Evolutionary conservation across 208 protist species (phyloP), one percentile per base, ranked within the genome.

Genomic region (Leishmania martiniquensis): DNA sequence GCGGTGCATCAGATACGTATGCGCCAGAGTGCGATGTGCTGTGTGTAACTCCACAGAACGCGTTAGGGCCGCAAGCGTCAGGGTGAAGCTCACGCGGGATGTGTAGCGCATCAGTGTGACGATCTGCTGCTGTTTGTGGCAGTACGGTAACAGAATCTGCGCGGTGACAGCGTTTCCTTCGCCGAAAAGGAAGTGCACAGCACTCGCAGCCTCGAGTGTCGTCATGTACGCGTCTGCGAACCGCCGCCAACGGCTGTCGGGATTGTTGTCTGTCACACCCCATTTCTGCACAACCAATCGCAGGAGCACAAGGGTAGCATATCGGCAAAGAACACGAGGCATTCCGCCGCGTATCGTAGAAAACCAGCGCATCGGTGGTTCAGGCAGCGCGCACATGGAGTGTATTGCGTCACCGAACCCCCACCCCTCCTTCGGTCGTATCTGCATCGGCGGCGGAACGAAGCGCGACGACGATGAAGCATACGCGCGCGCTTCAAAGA

Each of bases 51-150:
- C 32, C 29, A 81, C 42, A 1, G 83, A 22, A 13, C 62, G 57
- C 52, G 22, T 55, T n/a, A 87, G 73, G 0, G 77, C 82, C 59
- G 62, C 70, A 10, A 93, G 76, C 1, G 82, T 62, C n/a, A 82
- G 7, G 17, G 13, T 7, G 15, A 79, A 4, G 15, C 80, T 73
- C 1, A 82, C 82, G 20, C 73, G 55, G 22, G 62, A 65, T 2
- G 89, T 89, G 74, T 88, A 80, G 12, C 75, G 80, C 87, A 96
- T 90, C 3, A 93, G 68, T 6, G 80, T 78, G 2, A 69, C 76
- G 0, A 89, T 78, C 55, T 89, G 78, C 62, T 82, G 80, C 13
- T 68, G 83, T 1, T 81, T 88, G 32, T 75, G 67, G 76, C 84
- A 91, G n/a, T 83, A 72, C 1, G 77, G 62, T 2, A 96, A 75